Conservation (phyloP, 2,329 filamentous ascomycete species). For the Nemania sp. region DNA sequence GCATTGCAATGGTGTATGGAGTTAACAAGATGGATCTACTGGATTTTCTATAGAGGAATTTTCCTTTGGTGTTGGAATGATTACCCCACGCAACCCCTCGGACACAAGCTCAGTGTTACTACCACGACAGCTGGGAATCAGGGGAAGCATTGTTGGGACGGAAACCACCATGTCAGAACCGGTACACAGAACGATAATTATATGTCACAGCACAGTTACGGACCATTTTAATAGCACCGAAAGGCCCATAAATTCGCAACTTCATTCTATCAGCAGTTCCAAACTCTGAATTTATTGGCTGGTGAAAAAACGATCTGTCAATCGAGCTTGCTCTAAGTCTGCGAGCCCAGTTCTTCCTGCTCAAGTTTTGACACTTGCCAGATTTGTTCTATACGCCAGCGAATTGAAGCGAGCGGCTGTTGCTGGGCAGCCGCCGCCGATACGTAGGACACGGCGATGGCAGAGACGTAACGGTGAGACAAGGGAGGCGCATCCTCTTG, state of each 20-base stretch:
- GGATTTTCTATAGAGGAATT: conserved; percentile 31
- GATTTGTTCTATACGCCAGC: too few relatives aligned
- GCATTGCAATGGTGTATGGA: conserved; percentile 41
- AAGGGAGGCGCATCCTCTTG: conserved; percentile 12
- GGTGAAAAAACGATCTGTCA: not conserved
- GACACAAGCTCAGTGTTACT: conserved; percentile 12
- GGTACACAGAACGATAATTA: conserved; percentile 21
- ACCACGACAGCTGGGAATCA: conserved; percentile 1
- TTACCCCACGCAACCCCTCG: conserved; percentile 23
- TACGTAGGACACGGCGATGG: not conserved
- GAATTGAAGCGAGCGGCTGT: too few relatives aligned
- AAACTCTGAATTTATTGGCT: not conserved
- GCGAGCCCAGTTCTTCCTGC: conserved; percentile 1
- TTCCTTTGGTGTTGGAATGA: conserved; percentile 19
- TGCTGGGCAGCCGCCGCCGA: conserved; percentile 12
- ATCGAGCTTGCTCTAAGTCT: not conserved
- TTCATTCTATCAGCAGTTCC: not conserved
- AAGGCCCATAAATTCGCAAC: not conserved
- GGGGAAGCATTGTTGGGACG: conserved; percentile 7
- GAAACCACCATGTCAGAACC: conserved; percentile 23
- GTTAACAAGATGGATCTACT: conserved; percentile 36
- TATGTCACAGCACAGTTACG: conserved; percentile 15
- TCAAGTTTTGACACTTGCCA: not conserved
- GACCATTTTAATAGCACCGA: not conserved
- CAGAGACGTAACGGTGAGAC: not conserved